Percentiles rank a stretch among this genome's conserved stretches.
phyloP scores from a whole-genome alignment of 2,329 filamentous ascomycete genomes.

The Ophiostoma sp. region DNA sequence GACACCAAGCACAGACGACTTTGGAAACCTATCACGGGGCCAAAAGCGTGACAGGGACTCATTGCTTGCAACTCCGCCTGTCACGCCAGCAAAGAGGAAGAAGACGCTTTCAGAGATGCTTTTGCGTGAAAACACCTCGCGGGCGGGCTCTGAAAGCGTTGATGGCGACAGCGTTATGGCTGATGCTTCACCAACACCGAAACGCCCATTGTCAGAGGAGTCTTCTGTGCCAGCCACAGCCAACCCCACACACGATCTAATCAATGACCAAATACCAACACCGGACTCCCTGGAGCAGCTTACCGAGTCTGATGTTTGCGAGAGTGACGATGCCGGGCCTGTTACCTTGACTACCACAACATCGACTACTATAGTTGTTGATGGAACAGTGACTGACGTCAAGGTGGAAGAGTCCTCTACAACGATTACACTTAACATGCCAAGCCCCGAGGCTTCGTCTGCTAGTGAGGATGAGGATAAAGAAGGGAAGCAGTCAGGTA shows the following conservation, averaged over 20 bases:
- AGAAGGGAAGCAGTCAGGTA: neutral
- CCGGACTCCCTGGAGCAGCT: slow-evolving; percentile 19
- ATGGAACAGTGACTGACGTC: slow-evolving; percentile 7
- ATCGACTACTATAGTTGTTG: slow-evolving; percentile 10
- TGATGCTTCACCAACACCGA: slow-evolving; percentile 1
- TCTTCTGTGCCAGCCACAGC: neutral
- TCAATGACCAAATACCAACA: slow-evolving; percentile 19
- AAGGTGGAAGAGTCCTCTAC: slow-evolving; percentile 13
- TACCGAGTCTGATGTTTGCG: slow-evolving; percentile 13
- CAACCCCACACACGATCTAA: slow-evolving; percentile 22
- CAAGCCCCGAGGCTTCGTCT: slow-evolving; percentile 21
- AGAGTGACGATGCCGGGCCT: slow-evolving; percentile 2
- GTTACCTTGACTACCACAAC: slow-evolving; percentile 13
- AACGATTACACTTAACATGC: slow-evolving; percentile 6
- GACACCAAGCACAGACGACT: slow-evolving; percentile 13
- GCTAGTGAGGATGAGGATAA: slow-evolving; percentile 20
- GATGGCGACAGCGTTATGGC: neutral
- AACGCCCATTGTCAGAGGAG: neutral
- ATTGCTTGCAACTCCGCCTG: slow-evolving; percentile 49
- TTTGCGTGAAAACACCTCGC: slow-evolving; percentile 33
- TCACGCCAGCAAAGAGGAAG: slow-evolving; percentile 49
- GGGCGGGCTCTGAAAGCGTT: slow-evolving; percentile 26
- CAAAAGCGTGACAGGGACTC: slow-evolving; percentile 39
- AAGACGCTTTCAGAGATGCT: slow-evolving; percentile 32
- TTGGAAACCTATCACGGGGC: slow-evolving; percentile 20